Percentiles rank a stretch among this genome's conserved stretches.
phyloP scores from a whole-genome alignment of 495 filamentous ascomycete genomes.

The Opeltia flavorubescens region DNA sequence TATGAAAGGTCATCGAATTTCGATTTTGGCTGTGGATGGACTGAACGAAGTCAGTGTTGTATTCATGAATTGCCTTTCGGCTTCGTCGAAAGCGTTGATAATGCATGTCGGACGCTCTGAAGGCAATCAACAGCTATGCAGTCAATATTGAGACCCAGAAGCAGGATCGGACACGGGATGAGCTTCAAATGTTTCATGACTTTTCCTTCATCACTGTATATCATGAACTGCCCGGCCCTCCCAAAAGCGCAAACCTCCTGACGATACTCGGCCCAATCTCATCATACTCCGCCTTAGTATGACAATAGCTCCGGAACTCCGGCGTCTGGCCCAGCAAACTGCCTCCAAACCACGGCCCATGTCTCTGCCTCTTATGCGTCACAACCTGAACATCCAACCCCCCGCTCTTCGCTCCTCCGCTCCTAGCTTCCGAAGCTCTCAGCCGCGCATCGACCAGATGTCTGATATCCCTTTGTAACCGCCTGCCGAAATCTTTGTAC shows the following conservation, averaged over 20 bases:
- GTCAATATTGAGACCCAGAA: too few species aligned
- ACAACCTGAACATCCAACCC: slow-evolving; percentile 94
- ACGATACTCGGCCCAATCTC: slow-evolving; percentile 93
- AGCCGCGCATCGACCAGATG: slow-evolving; percentile 88
- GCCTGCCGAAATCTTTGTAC: slow-evolving; percentile 93
- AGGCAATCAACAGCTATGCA: too few species aligned
- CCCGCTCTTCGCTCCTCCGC: slow-evolving; percentile 64
- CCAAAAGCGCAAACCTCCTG: slow-evolving; percentile 67
- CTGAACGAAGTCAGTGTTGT: too few species aligned
- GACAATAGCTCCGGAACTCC: slow-evolving; percentile 97
- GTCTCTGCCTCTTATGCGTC: slow-evolving; percentile 86
- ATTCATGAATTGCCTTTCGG: too few species aligned
- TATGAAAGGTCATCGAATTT: too few species aligned
- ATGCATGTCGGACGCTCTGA: too few species aligned
- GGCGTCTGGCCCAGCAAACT: slow-evolving; percentile 93
- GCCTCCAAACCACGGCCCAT: slow-evolving; percentile 97
- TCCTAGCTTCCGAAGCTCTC: slow-evolving; percentile 77
- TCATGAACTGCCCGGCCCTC: slow-evolving; percentile 65
- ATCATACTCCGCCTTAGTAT: slow-evolving; percentile 93
- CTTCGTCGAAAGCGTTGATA: too few species aligned
- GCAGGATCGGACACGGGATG: not conserved
- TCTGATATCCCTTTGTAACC: slow-evolving; percentile 91
- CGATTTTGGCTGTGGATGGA: too few species aligned
- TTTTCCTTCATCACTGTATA: not conserved
- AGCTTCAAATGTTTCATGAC: not conserved